phyloP scores from a whole-genome alignment of 805 yeast genomes.

The Candida tibetensis region DNA sequence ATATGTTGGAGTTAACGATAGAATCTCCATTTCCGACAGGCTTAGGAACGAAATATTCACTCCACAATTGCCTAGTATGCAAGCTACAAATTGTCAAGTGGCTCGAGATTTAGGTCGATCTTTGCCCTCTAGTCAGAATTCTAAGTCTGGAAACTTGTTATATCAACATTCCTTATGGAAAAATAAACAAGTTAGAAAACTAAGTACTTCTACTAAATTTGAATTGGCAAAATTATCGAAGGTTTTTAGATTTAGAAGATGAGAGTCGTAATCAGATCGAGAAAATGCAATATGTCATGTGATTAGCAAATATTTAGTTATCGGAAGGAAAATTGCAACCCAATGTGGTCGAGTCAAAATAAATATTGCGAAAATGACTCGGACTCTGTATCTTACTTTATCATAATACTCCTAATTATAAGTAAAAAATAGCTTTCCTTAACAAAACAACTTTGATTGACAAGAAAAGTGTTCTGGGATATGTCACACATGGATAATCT shows the following conservation, averaged over 20 bases:
- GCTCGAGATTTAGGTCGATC: not conserved
- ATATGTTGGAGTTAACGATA: conserved; percentile 26
- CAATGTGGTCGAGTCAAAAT: conserved; percentile 2
- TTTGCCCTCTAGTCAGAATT: not conserved
- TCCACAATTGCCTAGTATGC: not conserved
- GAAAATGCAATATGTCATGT: too few relatives aligned
- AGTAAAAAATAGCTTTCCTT: not conserved
- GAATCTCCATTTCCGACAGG: not conserved
- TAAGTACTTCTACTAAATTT: not conserved
- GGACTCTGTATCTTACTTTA: not conserved
- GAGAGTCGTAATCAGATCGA: too few relatives aligned
- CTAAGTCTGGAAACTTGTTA: not conserved
- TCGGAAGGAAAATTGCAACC: too few relatives aligned
- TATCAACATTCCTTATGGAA: not conserved
- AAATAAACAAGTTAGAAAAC: not conserved
- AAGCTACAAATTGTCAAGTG: not conserved
- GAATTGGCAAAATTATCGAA: conserved; percentile 2
- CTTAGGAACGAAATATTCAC: not conserved
- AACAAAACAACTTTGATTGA: too few relatives aligned
- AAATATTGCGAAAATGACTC: conserved; percentile 2
- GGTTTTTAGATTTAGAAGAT: too few relatives aligned
- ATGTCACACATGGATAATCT: too few relatives aligned
- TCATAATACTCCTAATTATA: not conserved
- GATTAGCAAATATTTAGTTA: too few relatives aligned
- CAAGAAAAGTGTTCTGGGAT: too few relatives aligned